Conservation (phyloP, 352 stramenopile species). For the Plasmopara viticola region DNA sequence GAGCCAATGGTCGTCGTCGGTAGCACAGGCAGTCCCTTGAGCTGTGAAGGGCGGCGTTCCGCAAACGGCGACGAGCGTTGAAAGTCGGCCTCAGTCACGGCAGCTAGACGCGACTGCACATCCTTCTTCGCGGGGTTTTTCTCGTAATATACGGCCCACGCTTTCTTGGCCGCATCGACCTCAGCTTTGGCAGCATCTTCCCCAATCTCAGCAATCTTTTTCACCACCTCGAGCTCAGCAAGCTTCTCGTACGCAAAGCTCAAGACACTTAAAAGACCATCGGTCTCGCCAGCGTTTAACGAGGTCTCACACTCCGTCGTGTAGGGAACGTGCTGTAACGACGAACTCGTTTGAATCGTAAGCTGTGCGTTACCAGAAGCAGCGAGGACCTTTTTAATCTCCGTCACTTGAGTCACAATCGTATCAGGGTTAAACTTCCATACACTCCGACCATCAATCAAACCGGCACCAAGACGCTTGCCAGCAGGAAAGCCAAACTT, state of each 20-base stretch:
- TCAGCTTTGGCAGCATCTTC: conserved; percentile 44
- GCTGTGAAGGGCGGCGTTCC: conserved; percentile 64
- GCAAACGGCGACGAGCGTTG: conserved; percentile 75
- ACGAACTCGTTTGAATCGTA: conserved; percentile 84
- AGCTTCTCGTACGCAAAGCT: conserved; percentile 90
- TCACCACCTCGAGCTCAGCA: conserved; percentile 77
- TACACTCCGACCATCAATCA: conserved; percentile 88
- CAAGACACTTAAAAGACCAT: conserved; percentile 66
- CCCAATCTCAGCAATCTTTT: conserved; percentile 57
- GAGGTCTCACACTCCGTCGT: conserved; percentile 69
- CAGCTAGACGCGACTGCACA: conserved; percentile 51
- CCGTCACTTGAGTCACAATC: conserved; percentile 37
- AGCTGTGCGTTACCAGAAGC: conserved; percentile 38
- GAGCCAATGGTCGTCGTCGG: conserved; percentile 93
- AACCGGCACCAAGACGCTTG: conserved; percentile 83
- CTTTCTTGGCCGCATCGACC: conserved; percentile 55
- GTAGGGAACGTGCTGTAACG: conserved; percentile 89
- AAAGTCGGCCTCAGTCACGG: conserved; percentile 72
- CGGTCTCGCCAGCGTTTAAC: conserved; percentile 63
- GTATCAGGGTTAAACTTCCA: conserved; percentile 85
- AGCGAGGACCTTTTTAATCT: conserved; percentile 60
- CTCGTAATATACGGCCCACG: conserved; percentile 69
- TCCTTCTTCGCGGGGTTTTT: conserved; percentile 72
- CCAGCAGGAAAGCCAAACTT: conserved; percentile 81
- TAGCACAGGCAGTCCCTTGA: conserved; percentile 64